Evolutionary conservation across 2,329 filamentous ascomycete species (phyloP).

Genomic region (Apiospora malaysiana): DNA sequence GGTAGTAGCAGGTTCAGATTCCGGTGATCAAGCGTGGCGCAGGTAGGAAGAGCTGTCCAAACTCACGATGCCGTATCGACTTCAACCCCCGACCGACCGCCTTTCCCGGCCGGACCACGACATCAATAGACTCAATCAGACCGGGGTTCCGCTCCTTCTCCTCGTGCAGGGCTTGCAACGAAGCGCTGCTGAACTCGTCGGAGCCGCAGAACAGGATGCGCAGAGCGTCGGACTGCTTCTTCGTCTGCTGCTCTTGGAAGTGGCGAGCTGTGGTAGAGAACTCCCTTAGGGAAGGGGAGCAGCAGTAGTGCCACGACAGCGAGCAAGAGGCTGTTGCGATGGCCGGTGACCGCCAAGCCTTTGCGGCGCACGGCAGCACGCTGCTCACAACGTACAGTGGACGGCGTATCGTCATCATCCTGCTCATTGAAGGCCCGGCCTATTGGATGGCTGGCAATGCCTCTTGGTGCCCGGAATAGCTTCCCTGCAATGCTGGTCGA

Average conservation of each 20-base stretch:
- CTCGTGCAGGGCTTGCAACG: slow-evolving; percentile 70
- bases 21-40: not conserved
- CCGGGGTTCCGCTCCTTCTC: slow-evolving; percentile 59
- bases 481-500: not conserved
- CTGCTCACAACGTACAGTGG: not conserved
- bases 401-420: not conserved
- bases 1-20: not conserved
- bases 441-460: not conserved
- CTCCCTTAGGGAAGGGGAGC: not conserved
- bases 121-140: slow-evolving; percentile 78
- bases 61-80: slow-evolving; percentile 66
- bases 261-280: not conserved
- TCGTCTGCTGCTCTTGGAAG: not conserved
- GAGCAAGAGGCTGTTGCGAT: not conserved
- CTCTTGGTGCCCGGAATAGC: not conserved
- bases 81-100: slow-evolving; percentile 77
- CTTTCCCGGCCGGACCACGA: slow-evolving; percentile 83
- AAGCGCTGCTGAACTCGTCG: slow-evolving; percentile 85
- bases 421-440: not conserved
- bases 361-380: not conserved
- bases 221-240: slow-evolving; percentile 62
- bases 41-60: not conserved
- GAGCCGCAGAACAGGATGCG: slow-evolving; percentile 94
- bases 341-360: not conserved
- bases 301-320: not conserved